These are phyloP conservation scores for Pholiota microspora DNA, from an alignment of 768 basidiomycete species.

Conservation along the genomic window DNA sequence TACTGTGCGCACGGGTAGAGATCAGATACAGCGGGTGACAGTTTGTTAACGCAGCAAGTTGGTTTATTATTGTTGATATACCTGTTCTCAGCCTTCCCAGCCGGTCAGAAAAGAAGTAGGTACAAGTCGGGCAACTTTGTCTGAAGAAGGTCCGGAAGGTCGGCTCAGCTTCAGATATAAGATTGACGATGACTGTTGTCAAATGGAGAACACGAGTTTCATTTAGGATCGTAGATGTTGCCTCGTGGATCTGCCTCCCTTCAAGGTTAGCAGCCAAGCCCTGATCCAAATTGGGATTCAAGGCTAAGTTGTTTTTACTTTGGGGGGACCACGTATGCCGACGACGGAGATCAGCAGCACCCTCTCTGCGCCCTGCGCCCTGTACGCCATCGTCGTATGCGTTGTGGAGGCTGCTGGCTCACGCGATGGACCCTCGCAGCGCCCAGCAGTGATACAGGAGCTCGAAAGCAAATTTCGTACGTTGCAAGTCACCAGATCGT, in stretches of 20 bases:
- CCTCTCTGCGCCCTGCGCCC: background rate
- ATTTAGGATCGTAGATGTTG: conserved; percentile 31
- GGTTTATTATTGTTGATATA: conserved; percentile 29
- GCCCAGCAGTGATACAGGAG: background rate
- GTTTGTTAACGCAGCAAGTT: conserved; percentile 21
- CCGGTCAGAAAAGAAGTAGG: conserved; percentile 21
- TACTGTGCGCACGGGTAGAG: conserved; percentile 21
- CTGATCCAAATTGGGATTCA: background rate
- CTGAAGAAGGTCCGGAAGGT: conserved; percentile 23
- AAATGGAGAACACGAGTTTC: conserved; percentile 36
- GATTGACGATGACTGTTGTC: conserved; percentile 25
- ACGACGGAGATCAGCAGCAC: background rate
- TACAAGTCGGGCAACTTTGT: conserved; percentile 27
- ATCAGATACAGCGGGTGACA: conserved; percentile 10
- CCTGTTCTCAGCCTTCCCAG: conserved; percentile 13
- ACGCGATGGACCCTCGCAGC: background rate
- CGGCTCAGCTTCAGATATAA: conserved; percentile 20
- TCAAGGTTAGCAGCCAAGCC: conserved; percentile 13
- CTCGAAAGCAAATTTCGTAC: background rate
- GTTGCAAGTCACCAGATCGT: background rate
- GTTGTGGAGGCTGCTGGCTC: background rate
- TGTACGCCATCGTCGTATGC: background rate
- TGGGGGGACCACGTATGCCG: background rate
- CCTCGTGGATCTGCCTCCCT: conserved; percentile 33
- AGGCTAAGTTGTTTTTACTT: background rate